phyloP scores from a whole-genome alignment of 768 basidiomycete species.

The Phallus indusiatus region DNA sequence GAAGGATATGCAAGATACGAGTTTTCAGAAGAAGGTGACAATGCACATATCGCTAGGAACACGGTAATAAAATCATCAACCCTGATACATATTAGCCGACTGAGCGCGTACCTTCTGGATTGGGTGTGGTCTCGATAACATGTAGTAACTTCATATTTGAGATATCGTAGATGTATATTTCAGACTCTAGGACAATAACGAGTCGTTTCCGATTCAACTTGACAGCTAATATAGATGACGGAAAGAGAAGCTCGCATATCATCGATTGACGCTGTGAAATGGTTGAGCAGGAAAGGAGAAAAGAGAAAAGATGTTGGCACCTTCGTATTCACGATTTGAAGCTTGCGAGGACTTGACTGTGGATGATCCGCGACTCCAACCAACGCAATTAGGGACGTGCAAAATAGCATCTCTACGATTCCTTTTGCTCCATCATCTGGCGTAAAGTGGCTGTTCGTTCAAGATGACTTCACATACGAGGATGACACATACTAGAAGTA shows the following conservation, averaged over 20 bases:
- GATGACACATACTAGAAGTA: constrained; percentile 67
- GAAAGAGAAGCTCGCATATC: constrained; percentile 97
- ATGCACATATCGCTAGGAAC: constrained; percentile 77
- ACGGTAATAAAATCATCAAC: background rate
- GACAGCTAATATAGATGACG: constrained; percentile 92
- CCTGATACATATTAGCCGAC: background rate
- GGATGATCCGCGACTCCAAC: constrained; percentile 95
- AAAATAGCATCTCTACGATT: constrained; percentile 99
- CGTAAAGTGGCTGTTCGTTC: background rate
- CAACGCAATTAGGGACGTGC: constrained; percentile 93
- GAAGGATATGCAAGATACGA: constrained; percentile 96
- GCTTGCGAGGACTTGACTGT: constrained; percentile 78
- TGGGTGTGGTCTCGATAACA: constrained; percentile 93
- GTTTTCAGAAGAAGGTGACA: constrained; percentile 87
- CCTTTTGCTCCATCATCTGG: constrained; percentile 88
- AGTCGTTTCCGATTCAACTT: constrained; percentile 96
- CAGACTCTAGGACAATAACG: constrained; percentile 91
- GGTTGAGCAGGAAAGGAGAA: background rate
- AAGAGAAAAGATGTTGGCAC: constrained; percentile 31
- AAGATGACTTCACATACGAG: background rate
- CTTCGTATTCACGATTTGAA: constrained; percentile 99
- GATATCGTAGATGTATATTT: constrained; percentile 99
- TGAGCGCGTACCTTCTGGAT: constrained; percentile 68
- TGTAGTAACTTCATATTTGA: constrained; percentile 96
- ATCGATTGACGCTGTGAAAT: constrained; percentile 81